Base-by-base conservation (phyloP, 2,329 filamentous ascomycete genomes). In the Fusarium begoniae region DNA sequence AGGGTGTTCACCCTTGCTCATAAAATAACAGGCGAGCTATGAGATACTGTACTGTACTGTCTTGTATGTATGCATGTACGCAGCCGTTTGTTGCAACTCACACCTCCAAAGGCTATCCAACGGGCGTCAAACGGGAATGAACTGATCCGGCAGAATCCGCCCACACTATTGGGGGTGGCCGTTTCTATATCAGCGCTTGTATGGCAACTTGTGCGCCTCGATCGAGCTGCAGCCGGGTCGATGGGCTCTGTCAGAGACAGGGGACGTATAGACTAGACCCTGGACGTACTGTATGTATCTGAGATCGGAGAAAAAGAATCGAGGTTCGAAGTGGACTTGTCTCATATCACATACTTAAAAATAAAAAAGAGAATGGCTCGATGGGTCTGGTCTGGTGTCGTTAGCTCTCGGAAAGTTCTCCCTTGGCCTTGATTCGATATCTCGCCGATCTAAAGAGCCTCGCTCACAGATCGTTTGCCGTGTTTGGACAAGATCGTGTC, bases 291-390 rank as follows among this genome's bases (percentile, higher is more conserved):
- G 17, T 44, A 59, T 43, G 17, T 44, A 66, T 48, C 63, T 68
- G 30, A 53, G 41, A 45, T 70, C 67, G 67, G 67, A 70, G 66
- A 70, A 66, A 70, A 66, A 26, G 53, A 70, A 70, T 70, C 59
- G 67, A 32, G 32, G 22, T 15, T 44, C 28, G 47, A 41, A 43
- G 32, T 55, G 41, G 59, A 57, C 37, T 55, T 54, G 53, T 70
- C 66, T 60, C 45, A 44, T 66, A 11, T 70, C 47, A 51, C 17
- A 40, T 47, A 35, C 53, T 48, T 35, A 22, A 30, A 65, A 41
- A 48, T 13, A 47, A n/a, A 51, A 26, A 24, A 43, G n/a, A n/a
- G 20, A 37, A 20, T 37, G 20, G 50, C 37, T 65, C 28, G 51
- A 69, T 57, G 30, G 45, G 51, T 38, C 51, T 64, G 17, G 14